Evolutionary conservation across 2,329 filamentous ascomycete genomes (phyloP).

Genomic region (Fusarium buxicola): DNA sequence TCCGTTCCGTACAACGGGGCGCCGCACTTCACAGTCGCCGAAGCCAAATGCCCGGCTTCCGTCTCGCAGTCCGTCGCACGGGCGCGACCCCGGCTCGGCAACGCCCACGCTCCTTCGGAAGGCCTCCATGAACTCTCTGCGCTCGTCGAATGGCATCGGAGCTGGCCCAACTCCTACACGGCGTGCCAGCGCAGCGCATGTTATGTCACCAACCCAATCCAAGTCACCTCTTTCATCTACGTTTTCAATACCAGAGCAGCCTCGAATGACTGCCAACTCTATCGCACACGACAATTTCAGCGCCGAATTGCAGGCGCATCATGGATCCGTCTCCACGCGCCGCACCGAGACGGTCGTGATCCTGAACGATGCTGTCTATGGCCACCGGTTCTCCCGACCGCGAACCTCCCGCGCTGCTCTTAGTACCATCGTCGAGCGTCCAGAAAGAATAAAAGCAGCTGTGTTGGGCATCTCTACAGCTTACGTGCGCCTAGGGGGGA

Average conservation of each 20-base stretch:
- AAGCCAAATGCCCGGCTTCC: conserved; percentile 45
- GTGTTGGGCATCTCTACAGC: conserved; percentile 86
- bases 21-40: conserved; percentile 44
- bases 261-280: conserved; percentile 60
- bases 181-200: conserved; percentile 60
- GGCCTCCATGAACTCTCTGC: conserved; percentile 68
- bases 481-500: conserved; percentile 88
- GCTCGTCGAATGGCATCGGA: conserved; percentile 58
- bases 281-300: conserved; percentile 77
- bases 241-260: conserved; percentile 51
- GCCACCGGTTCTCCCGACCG: conserved; percentile 89
- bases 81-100: conserved; percentile 58
- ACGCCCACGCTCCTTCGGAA: conserved; percentile 67
- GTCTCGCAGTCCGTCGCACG: conserved; percentile 57
- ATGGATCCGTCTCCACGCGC: conserved; percentile 56
- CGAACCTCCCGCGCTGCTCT: conserved; percentile 78
- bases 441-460: conserved; percentile 88
- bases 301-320: conserved; percentile 74
- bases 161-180: conserved; percentile 57
- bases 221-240: conserved; percentile 49
- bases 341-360: conserved; percentile 79
- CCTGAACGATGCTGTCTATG: conserved; percentile 93
- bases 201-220: conserved; percentile 57
- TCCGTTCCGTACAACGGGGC: conserved; percentile 55
- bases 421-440: conserved; percentile 88